Evolutionary conservation across 805 yeast species (phyloP).

Genomic region (Candida incommunis): DNA sequence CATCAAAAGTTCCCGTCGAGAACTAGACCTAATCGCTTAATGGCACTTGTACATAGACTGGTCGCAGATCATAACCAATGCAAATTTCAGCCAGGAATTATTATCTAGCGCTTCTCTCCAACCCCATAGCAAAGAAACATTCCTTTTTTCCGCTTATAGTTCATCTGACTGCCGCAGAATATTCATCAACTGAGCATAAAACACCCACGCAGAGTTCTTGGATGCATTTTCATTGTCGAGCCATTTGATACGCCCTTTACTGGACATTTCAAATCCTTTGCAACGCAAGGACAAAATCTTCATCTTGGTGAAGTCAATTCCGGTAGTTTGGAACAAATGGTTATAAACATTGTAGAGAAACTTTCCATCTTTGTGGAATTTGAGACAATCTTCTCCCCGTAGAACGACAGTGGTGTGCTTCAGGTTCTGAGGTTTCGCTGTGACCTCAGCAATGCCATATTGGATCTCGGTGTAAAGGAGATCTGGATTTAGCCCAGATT

Average conservation of each 20-base stretch:
- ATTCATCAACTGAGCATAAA: neutral
- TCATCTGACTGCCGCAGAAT: neutral
- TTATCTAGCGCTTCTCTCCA: no score
- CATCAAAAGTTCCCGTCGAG: conserved; percentile 14
- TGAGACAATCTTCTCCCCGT: conserved; percentile 6
- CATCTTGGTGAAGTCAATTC: conserved; percentile 6
- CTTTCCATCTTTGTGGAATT: conserved; percentile 2
- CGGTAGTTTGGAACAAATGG: conserved; percentile 5
- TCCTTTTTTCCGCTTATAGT: neutral
- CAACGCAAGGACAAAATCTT: conserved; percentile 9
- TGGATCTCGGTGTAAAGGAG: neutral
- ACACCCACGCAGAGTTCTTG: neutral
- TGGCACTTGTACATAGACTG: neutral
- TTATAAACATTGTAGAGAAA: conserved; percentile 3
- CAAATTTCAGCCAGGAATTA: no score
- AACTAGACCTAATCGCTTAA: neutral
- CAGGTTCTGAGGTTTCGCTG: conserved; percentile 4
- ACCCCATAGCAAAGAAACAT: no score
- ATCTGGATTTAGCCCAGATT: conserved; percentile 6
- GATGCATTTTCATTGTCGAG: conserved; percentile 1
- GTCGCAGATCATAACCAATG: no score
- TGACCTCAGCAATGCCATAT: neutral
- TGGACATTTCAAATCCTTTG: conserved; percentile 9
- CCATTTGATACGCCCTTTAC: conserved; percentile 9
- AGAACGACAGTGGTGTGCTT: conserved; percentile 8